These are phyloP conservation scores for Irpex sp. DNA, from an alignment of 1,284 basidiomycete genomes.

Conservation along the genomic window DNA sequence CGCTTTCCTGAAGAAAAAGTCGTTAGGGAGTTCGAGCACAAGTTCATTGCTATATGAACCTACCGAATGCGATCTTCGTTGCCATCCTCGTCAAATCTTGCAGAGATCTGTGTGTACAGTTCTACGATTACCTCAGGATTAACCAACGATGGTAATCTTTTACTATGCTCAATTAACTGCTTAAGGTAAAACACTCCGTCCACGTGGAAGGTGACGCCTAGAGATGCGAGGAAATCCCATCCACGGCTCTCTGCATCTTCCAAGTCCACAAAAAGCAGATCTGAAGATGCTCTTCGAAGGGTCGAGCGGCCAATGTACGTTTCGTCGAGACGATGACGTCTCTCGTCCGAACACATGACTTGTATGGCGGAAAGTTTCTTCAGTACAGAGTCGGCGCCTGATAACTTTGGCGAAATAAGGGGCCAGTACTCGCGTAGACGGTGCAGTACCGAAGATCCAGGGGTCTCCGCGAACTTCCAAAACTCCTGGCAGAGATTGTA, in stretches of 20 bases:
- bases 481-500: background rate
- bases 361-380: background rate
- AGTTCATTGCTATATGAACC: no score
- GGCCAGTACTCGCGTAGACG: background rate
- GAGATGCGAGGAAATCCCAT: background rate
- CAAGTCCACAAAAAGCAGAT: background rate
- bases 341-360: background rate
- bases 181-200: background rate
- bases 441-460: background rate
- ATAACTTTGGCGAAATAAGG: background rate
- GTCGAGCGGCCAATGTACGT: background rate
- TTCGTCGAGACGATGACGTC: background rate
- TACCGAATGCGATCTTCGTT: background rate
- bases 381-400: background rate
- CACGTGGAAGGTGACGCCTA: background rate
- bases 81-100: background rate
- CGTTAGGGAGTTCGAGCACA: no score
- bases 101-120: no score
- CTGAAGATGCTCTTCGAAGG: background rate
- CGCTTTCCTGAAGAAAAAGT: no score
- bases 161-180: background rate
- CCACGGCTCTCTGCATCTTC: background rate
- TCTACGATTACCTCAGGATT: no score
- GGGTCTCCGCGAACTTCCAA: background rate
- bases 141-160: no score